phyloP scores from a whole-genome alignment of 805 yeast species.

The Blastobotrys mokoenaii region DNA sequence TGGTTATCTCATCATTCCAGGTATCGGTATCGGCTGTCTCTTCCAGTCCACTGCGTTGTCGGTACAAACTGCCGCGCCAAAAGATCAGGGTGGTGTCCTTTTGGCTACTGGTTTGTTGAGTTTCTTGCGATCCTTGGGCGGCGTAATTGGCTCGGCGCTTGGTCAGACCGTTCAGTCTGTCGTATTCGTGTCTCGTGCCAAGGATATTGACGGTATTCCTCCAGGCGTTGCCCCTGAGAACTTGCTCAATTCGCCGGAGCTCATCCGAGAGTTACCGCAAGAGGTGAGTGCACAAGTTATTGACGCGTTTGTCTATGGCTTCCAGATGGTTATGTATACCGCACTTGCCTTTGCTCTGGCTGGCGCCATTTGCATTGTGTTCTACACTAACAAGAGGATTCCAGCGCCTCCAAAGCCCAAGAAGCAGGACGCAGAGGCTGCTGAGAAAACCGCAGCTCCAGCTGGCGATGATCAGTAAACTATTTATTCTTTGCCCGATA shows the following conservation, averaged over 20 bases:
- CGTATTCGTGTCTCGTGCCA: constrained; percentile 4
- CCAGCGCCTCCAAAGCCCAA: constrained; percentile 1
- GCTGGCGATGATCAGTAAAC: no score
- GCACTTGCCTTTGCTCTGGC: constrained; percentile 10
- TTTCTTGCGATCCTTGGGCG: constrained; percentile 37
- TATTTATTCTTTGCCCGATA: no score
- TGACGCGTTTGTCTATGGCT: constrained; percentile 13
- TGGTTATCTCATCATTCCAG: constrained; percentile 39
- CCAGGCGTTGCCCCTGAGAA: not conserved
- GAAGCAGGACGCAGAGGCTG: not conserved
- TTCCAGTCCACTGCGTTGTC: constrained; percentile 37
- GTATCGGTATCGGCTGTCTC: constrained; percentile 25
- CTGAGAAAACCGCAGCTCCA: no score
- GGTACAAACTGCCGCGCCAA: constrained; percentile 45
- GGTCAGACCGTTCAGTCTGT: constrained; percentile 30
- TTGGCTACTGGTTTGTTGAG: constrained; percentile 38
- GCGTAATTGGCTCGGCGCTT: constrained; percentile 35
- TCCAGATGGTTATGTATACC: constrained; percentile 14
- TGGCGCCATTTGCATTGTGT: constrained; percentile 10
- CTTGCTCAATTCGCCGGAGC: constrained; percentile 13
- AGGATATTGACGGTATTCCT: not conserved
- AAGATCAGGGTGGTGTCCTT: constrained; percentile 40
- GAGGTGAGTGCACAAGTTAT: constrained; percentile 6
- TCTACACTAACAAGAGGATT: constrained; percentile 14
- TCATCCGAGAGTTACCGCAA: constrained; percentile 9